These are phyloP conservation scores for Sanghuangporus sanghuang DNA, from an alignment of 1,284 basidiomycete genomes.

Conservation along the genomic window DNA sequence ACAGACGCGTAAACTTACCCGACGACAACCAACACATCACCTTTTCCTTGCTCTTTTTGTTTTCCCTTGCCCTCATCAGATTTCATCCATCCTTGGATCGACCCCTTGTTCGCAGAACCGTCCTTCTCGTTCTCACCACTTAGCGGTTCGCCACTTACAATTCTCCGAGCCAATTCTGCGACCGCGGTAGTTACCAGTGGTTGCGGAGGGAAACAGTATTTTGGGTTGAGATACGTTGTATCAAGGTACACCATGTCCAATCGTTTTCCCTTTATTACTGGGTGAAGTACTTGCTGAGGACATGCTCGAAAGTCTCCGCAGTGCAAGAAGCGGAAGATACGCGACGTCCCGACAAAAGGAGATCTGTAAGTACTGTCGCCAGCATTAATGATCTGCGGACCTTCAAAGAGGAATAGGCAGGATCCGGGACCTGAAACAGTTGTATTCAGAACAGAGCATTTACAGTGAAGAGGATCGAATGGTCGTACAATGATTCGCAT, in stretches of 20 bases:
- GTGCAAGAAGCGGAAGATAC: constrained; percentile 85
- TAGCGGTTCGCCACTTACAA: constrained; percentile 41
- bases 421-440: constrained; percentile 72
- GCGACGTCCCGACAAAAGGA: constrained; percentile 61
- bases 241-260: constrained; percentile 93
- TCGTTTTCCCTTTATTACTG: constrained; percentile 69
- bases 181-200: constrained; percentile 90
- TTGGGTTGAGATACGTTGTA: constrained; percentile 93
- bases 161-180: constrained; percentile 69
- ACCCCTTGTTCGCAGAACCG: constrained; percentile 33
- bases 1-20: constrained; percentile 48
- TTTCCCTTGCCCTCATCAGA: constrained; percentile 28
- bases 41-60: constrained; percentile 25
- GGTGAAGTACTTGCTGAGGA: constrained; percentile 80
- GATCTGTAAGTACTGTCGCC: constrained; percentile 77
- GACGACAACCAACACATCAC: constrained; percentile 69
- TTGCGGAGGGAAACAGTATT: constrained; percentile 95
- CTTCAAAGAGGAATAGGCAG: constrained; percentile 91
- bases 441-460: neutral
- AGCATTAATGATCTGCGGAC: constrained; percentile 81
- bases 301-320: constrained; percentile 94
- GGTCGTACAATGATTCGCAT: constrained; percentile 89
- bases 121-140: constrained; percentile 20
- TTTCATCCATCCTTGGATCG: constrained; percentile 18
- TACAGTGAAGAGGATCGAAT: neutral